These are phyloP conservation scores for Kwoniella europaea DNA, from an alignment of 768 basidiomycete genomes.

Conservation along the genomic window DNA sequence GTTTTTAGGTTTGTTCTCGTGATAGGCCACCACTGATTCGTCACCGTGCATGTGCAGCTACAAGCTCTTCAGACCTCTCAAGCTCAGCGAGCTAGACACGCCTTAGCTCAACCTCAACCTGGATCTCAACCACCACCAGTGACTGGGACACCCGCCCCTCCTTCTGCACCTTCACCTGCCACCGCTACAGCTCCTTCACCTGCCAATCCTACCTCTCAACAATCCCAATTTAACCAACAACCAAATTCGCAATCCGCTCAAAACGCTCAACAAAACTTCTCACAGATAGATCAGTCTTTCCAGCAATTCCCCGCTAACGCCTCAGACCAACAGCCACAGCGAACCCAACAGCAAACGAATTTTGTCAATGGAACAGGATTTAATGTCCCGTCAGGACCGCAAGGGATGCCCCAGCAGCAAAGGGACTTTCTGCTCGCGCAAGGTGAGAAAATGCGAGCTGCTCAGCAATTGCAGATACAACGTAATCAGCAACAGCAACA, in stretches of 20 bases:
- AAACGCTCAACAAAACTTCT: neutral
- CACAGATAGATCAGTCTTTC: neutral
- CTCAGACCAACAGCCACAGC: neutral
- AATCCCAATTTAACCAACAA: slow-evolving; percentile 6
- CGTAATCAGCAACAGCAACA: slow-evolving; percentile 26
- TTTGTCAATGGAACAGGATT: slow-evolving; percentile 16
- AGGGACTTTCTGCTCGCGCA: slow-evolving; percentile 31
- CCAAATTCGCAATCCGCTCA: neutral
- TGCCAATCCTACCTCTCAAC: neutral
- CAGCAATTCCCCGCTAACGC: neutral
- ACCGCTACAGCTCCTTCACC: slow-evolving; percentile 18
- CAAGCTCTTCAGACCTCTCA: slow-evolving; percentile 39
- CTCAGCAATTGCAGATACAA: slow-evolving; percentile 25
- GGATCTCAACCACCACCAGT: neutral
- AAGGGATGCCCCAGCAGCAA: slow-evolving; percentile 33
- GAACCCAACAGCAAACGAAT: slow-evolving; percentile 3
- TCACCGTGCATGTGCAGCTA: slow-evolving; percentile 20
- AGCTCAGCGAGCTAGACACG: slow-evolving; percentile 25
- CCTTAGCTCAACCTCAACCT: slow-evolving; percentile 13
- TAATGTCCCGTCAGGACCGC: neutral
- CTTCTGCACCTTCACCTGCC: slow-evolving; percentile 21
- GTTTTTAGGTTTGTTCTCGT: slow-evolving; percentile 1
- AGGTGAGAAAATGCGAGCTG: slow-evolving; percentile 30
- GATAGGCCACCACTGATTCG: neutral
- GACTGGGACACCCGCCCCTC: slow-evolving; percentile 10